Percentiles rank a stretch among this genome's conserved stretches.
These are phyloP conservation scores for Strigomonas culicis DNA, from an alignment of 208 protist genomes.

Conservation along the genomic window DNA sequence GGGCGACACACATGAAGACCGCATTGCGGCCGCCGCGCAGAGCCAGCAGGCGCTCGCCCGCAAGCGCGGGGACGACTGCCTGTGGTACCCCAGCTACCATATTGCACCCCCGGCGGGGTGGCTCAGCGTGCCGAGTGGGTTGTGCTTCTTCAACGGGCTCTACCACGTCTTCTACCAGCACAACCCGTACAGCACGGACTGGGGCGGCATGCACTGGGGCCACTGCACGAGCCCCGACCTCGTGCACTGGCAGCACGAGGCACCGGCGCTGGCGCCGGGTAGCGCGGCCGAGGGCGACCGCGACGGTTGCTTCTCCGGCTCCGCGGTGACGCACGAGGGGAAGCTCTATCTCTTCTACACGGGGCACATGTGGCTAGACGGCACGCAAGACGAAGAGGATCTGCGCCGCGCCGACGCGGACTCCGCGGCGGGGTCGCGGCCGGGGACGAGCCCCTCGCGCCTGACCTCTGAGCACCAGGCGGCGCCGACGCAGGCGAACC, in stretches of 20 bases:
- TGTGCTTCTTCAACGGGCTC: slow-evolving; percentile 29
- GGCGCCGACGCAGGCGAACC: background rate
- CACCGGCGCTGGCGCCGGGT: slow-evolving; percentile 34
- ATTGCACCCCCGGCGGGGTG: slow-evolving; percentile 30
- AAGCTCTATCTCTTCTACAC: slow-evolving; percentile 54
- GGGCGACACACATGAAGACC: slow-evolving; percentile 20
- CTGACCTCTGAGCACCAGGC: background rate
- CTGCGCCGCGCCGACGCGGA: background rate
- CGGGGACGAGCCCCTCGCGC: too few species aligned
- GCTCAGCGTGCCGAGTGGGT: slow-evolving; percentile 39
- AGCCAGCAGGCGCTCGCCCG: slow-evolving; percentile 14
- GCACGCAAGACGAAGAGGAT: slow-evolving; percentile 11
- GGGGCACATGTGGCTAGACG: slow-evolving; percentile 30
- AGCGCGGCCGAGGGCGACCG: slow-evolving; percentile 24
- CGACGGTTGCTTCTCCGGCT: slow-evolving; percentile 56
- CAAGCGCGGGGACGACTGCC: slow-evolving; percentile 13
- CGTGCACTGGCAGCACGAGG: slow-evolving; percentile 38
- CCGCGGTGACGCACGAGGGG: slow-evolving; percentile 27
- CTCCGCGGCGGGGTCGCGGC: too few species aligned
- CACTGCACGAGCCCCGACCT: slow-evolving; percentile 38
- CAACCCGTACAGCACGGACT: slow-evolving; percentile 36
- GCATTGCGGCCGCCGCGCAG: slow-evolving; percentile 22
- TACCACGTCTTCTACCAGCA: slow-evolving; percentile 57
- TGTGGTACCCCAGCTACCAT: slow-evolving; percentile 48
- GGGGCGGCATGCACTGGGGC: slow-evolving; percentile 54